phyloP scores from a whole-genome alignment of 169 alveolate species.

The Plasmodium knowlesi region DNA sequence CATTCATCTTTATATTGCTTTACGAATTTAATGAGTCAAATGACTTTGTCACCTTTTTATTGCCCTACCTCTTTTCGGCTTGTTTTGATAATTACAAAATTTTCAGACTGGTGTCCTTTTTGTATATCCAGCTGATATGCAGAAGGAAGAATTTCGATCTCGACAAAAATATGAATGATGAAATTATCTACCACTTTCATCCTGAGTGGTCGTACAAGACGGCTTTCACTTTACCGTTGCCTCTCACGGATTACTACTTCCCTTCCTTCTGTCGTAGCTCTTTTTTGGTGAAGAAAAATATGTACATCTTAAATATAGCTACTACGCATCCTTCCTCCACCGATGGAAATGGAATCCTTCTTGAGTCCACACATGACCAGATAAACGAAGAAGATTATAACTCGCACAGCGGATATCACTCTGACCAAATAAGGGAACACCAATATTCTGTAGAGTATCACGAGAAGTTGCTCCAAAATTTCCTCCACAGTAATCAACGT shows the following conservation, averaged over 20 bases:
- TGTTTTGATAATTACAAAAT: slow-evolving; percentile 56
- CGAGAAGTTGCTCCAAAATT: slow-evolving; percentile 2
- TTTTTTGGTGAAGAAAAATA: slow-evolving; percentile 19
- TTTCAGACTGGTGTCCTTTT: slow-evolving; percentile 33
- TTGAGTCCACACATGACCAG: background rate
- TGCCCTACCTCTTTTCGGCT: slow-evolving; percentile 52
- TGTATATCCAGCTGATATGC: slow-evolving; percentile 29
- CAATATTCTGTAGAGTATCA: slow-evolving; percentile 12
- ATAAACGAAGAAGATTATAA: background rate
- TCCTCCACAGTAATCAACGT: slow-evolving; percentile 7
- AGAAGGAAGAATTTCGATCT: slow-evolving; percentile 9
- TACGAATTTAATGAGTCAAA: slow-evolving; percentile 44
- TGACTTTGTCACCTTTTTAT: slow-evolving; percentile 26
- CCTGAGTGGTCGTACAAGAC: slow-evolving; percentile 74
- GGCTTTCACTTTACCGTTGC: slow-evolving; percentile 47
- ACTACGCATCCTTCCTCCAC: background rate
- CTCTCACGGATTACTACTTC: slow-evolving; percentile 43
- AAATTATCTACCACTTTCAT: slow-evolving; percentile 28
- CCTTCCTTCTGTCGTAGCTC: background rate
- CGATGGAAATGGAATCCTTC: background rate
- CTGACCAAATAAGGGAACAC: background rate
- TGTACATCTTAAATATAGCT: slow-evolving; percentile 20
- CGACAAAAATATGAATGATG: slow-evolving; percentile 41
- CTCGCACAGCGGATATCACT: background rate
- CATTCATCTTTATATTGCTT: slow-evolving; percentile 31